Conservation (phyloP, 2,329 filamentous ascomycete genomes). For the Claviceps digitariae region DNA sequence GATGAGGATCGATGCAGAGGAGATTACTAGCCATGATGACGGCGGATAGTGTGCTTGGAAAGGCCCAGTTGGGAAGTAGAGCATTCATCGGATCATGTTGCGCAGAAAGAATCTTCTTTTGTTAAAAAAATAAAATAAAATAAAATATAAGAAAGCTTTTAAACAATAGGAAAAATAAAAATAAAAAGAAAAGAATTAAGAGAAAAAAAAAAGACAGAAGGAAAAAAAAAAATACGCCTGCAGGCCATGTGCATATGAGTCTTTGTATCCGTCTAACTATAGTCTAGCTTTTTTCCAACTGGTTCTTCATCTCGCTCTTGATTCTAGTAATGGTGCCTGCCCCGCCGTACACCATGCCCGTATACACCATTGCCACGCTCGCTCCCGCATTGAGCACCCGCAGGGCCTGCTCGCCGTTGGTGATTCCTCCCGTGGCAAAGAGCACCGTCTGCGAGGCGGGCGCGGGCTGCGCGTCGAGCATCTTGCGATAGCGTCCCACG, state of each 20-base stretch:
- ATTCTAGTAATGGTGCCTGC: conserved; percentile 51
- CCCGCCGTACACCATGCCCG: conserved; percentile 53
- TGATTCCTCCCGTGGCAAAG: conserved; percentile 89
- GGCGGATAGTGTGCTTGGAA: too few relatives aligned
- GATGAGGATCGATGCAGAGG: too few relatives aligned
- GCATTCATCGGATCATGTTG: too few relatives aligned
- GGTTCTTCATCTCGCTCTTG: conserved; percentile 45
- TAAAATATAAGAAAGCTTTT: too few relatives aligned
- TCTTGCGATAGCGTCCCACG: conserved; percentile 63
- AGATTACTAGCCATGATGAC: too few relatives aligned
- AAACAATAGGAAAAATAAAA: too few relatives aligned
- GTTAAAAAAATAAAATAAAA: too few relatives aligned
- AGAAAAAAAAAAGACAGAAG: neutral
- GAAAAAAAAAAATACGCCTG: neutral
- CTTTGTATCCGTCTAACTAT: neutral
- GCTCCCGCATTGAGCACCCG: conserved; percentile 79
- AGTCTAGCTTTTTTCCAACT: neutral
- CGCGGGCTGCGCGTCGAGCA: conserved; percentile 40
- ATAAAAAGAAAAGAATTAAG: too few relatives aligned
- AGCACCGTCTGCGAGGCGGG: conserved; percentile 55
- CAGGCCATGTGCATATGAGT: neutral
- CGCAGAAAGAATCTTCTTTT: too few relatives aligned
- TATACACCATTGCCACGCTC: conserved; percentile 85
- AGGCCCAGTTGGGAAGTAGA: too few relatives aligned
- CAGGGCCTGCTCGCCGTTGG: conserved; percentile 70